These are phyloP conservation scores for Tagetes patula DNA, from an alignment of 129 eudicot genomes.

Conservation along the genomic window DNA sequence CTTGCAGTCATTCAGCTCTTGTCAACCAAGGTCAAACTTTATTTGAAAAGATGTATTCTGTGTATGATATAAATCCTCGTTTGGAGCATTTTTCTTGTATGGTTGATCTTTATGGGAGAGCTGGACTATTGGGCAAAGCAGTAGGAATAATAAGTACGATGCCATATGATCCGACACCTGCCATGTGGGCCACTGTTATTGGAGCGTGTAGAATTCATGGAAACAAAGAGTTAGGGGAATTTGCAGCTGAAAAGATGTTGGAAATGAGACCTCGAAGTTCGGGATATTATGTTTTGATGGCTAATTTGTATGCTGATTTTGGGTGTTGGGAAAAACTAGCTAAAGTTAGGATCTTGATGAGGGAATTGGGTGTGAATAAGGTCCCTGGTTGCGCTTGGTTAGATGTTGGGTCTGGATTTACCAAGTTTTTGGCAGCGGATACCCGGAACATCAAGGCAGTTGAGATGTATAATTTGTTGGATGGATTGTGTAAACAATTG, in stretches of 20 bases:
- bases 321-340: constrained; percentile 56
- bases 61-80: constrained; percentile 46
- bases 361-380: too few relatives aligned
- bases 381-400: constrained; percentile 58
- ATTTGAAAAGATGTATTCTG: constrained; percentile 47
- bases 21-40: constrained; percentile 55
- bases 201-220: constrained; percentile 62
- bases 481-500: constrained; percentile 50
- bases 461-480: constrained; percentile 24
- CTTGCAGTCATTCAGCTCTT: constrained; percentile 75
- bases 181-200: constrained; percentile 14
- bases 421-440: constrained; percentile 48
- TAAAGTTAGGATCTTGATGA: neutral
- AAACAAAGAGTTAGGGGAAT: constrained; percentile 40
- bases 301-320: constrained; percentile 67
- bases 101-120: constrained; percentile 76
- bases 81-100: constrained; percentile 71
- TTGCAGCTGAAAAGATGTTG: constrained; percentile 57
- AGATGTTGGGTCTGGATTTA: constrained; percentile 48
- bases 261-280: constrained; percentile 51
- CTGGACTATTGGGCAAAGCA: constrained; percentile 52
- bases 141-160: constrained; percentile 43
- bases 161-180: constrained; percentile 23
- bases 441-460: constrained; percentile 30
- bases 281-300: constrained; percentile 66